Base-by-base conservation (phyloP, 176 grass and related monocot genomes). In the Ananas comosus region DNA sequence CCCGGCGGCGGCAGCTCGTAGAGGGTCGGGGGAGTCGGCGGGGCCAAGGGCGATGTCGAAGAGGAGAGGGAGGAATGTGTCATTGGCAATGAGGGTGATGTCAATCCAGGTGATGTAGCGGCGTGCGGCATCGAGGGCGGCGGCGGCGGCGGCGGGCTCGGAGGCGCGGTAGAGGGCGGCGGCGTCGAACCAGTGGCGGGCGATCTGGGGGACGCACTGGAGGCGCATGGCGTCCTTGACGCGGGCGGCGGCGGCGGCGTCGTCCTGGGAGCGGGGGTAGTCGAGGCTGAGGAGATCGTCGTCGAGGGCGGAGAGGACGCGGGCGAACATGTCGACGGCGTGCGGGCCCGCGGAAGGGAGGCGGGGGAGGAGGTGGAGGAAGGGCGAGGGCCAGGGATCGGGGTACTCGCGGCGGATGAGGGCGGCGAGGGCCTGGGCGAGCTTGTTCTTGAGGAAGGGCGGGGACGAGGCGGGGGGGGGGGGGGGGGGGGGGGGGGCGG, bases 91-190 rank as follows among this genome's bases (percentile, higher is more conserved):
- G 19, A 99, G 86, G 48, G 79, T 65, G 1, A 99, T 88, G 80
- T 99, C 94, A 52, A 93, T 99, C 94, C 94, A 99, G 52, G 94
- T 56, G 65, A 93, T 83, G 63, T 91, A 93, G 65, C 94, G 88
- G 66, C 86, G 77, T 16, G 87, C 82, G 18, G 89, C 86, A 42
- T 99, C 94, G 2, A 99, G 87, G 22, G 84, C 66, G 47, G 71
- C 50, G 1, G 87, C 87, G 12, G 89, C 89, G 1, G 80, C 78
- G 22, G 51, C 48, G 0, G 94, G 80, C 33, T 90, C 84, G 3
- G 80, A 75, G 2, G 83, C 78, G 2, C 82, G 72, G 71, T 90
- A 91, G 48, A 79, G 81, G 0, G 76, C 66, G 14, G 80, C 82
- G 1, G 80, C 86, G 16, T 87, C 78, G 21, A 85, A 91, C 94